phyloP scores from a whole-genome alignment of 164 flowering plant genomes.

The Liquidambar formosana region DNA sequence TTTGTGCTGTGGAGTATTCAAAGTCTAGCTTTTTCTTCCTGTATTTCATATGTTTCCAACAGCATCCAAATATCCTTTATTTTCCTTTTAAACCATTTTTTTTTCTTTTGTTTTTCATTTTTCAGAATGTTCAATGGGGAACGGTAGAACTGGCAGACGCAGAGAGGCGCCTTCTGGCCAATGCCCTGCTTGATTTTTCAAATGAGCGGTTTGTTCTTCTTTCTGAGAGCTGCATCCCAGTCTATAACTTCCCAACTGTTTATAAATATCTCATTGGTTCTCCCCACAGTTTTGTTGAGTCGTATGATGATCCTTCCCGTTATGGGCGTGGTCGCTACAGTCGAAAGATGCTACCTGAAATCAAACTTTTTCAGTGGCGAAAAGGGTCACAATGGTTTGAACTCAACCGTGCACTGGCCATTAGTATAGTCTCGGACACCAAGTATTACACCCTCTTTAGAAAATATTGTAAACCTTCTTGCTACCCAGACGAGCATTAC shows the following conservation, averaged over 20 bases:
- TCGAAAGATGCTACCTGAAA: constrained; percentile 70
- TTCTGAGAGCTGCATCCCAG: constrained; percentile 89
- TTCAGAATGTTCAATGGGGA: constrained; percentile 82
- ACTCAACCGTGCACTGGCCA: constrained; percentile 54
- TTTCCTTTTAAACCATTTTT: neutral
- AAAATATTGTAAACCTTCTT: constrained; percentile 73
- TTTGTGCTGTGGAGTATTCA: too few relatives aligned
- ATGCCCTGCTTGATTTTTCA: constrained; percentile 85
- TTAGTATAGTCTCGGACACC: constrained; percentile 62
- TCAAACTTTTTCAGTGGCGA: constrained; percentile 74
- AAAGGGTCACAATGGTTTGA: constrained; percentile 98
- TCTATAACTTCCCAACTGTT: constrained; percentile 65
- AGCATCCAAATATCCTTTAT: too few relatives aligned
- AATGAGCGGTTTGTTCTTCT: constrained; percentile 87
- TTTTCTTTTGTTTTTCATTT: neutral
- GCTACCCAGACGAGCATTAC: constrained; percentile 92
- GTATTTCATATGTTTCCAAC: too few relatives aligned
- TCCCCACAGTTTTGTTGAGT: constrained; percentile 62
- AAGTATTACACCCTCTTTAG: constrained; percentile 68
- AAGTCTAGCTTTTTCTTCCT: too few relatives aligned
- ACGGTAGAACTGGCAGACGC: constrained; percentile 56
- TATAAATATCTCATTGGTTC: constrained; percentile 68
- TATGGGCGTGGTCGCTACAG: constrained; percentile 88
- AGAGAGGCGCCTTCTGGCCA: constrained; percentile 83
- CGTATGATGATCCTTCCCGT: constrained; percentile 81